phyloP scores from a whole-genome alignment of 805 yeast species.

The Yamadazyma laniorum region DNA sequence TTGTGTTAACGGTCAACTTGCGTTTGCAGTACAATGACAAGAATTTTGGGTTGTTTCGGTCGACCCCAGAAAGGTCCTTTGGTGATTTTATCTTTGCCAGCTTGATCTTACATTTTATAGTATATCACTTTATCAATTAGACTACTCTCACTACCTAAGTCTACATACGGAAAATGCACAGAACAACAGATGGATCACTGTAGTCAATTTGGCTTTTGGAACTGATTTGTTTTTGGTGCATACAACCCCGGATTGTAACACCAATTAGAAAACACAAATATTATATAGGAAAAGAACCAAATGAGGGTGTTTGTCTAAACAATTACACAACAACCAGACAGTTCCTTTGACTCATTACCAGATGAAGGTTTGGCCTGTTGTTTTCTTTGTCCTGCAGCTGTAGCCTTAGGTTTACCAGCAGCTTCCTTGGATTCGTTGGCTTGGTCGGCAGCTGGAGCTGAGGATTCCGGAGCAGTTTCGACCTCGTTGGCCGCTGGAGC shows the following conservation, averaged over 20 bases:
- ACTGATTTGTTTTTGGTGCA: too few relatives aligned
- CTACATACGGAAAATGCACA: too few relatives aligned
- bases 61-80: constrained; percentile 57
- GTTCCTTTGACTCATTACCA: constrained; percentile 25
- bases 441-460: constrained; percentile 8
- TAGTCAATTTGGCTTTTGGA: too few relatives aligned
- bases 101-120: constrained; percentile 82
- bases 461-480: constrained; percentile 7
- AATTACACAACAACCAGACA: constrained; percentile 38
- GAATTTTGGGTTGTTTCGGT: constrained; percentile 12
- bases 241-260: too few relatives aligned
- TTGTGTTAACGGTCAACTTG: constrained; percentile 80
- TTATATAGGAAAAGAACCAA: too few relatives aligned
- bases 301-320: too few relatives aligned
- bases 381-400: constrained; percentile 12
- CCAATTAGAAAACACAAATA: too few relatives aligned
- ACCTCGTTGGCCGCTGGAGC: constrained; percentile 5
- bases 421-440: constrained; percentile 9
- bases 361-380: constrained; percentile 12
- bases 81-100: constrained; percentile 89
- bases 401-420: constrained; percentile 6
- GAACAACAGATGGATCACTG: too few relatives aligned
- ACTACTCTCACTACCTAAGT: constrained; percentile 1
- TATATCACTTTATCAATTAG: constrained; percentile 85
- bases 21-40: constrained; percentile 59